Evolutionary conservation across 257 asterid genomes (phyloP), one percentile per base, ranked within the genome.

Genomic region (Agastache rugosa): DNA sequence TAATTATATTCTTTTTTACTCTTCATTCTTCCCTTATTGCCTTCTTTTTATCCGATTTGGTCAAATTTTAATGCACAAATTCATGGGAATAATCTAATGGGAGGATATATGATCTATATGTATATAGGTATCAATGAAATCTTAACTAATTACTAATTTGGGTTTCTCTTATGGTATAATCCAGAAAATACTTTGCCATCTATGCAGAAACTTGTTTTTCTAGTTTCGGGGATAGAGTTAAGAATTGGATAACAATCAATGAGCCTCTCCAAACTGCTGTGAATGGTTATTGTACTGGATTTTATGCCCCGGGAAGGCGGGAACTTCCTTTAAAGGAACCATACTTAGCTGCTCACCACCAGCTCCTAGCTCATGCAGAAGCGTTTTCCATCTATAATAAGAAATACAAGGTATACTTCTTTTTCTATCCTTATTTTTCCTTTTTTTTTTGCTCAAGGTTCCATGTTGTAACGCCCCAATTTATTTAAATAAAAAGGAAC

Each of bases 241-340:
- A 85, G 79, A 83, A 71, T 70, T 87, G 92, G 92, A 77, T 81
- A 71, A 83, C 92, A 35, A 77, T 87, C 53, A 87, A 87, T 29
- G 92, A 81, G 85, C 92, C 92, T 67, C 87, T 77, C 69, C 85
- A 83, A 77, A 83, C 86, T 59, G 84, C 88, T 65, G 84, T 87
- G 65, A 79, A 83, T 29, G 92, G 91, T n/a, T 79, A 85, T 65
- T 77, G 81, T 67, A 73, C 80, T 55, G 88, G 88, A 72, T 29
- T 69, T 23, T 70, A 79, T 82, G 92, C 92, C 47, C 89, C 89
- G 4, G 92, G 88, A 81, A 81, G 85, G 63, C 69, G 80, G 66
- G 88, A 71, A 56, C 34, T 47, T 71, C 54, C 89, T 41, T 77
- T 76, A 4, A 73, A 20, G 19, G 87, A 83, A 67, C 83, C 87